Conservation (phyloP, 306 rosid genomes). For the Senna tora region DNA sequence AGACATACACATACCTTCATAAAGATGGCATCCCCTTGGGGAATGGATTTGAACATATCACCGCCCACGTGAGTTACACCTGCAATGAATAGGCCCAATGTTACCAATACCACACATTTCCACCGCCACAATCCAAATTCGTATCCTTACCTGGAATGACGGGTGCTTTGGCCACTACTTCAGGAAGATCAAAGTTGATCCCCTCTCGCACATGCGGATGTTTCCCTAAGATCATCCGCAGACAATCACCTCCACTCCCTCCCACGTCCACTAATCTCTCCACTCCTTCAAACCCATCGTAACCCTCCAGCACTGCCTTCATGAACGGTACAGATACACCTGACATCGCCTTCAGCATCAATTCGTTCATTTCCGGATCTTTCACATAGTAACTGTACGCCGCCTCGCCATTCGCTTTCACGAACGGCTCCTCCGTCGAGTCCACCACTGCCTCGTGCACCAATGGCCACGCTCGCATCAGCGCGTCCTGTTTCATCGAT, state of each 20-base stretch:
- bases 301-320: slow-evolving; percentile 63
- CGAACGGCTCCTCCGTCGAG: slow-evolving; percentile 73
- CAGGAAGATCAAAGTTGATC: slow-evolving; percentile 81
- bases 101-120: neutral
- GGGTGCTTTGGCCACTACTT: slow-evolving; percentile 85
- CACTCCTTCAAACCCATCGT: slow-evolving; percentile 69
- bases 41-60: slow-evolving; percentile 81
- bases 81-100: neutral
- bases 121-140: too few species aligned
- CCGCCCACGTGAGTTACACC: slow-evolving; percentile 87
- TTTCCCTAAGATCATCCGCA: slow-evolving; percentile 71
- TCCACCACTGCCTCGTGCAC: slow-evolving; percentile 92
- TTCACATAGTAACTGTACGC: slow-evolving; percentile 79
- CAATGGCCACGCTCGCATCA: slow-evolving; percentile 83
- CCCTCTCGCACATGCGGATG: slow-evolving; percentile 57
- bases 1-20: slow-evolving; percentile 91
- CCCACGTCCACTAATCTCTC: slow-evolving; percentile 80
- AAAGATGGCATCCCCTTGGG: slow-evolving; percentile 72
- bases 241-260: slow-evolving; percentile 93
- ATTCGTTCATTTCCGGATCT: slow-evolving; percentile 69
- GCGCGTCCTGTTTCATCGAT: slow-evolving; percentile 53
- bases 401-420: slow-evolving; percentile 70
- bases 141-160: slow-evolving; percentile 49
- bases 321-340: slow-evolving; percentile 89
- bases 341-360: slow-evolving; percentile 87